Evolutionary conservation across 495 filamentous ascomycete species (phyloP).

Genomic region (Annulohypoxylon stygium): DNA sequence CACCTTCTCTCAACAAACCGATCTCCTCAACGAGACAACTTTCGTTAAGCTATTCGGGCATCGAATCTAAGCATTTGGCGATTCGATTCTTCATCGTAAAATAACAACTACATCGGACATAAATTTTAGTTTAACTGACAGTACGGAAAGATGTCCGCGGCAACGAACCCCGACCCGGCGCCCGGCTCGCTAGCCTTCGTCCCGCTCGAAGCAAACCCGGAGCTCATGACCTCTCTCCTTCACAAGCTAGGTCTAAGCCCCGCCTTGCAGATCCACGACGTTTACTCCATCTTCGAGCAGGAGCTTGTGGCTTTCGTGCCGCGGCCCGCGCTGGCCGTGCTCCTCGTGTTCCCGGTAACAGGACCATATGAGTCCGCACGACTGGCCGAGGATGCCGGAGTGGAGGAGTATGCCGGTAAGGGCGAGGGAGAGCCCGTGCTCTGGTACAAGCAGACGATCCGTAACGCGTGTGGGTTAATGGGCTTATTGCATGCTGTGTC

Average conservation of each 20-base stretch:
- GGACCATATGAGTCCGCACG: constrained; percentile 75
- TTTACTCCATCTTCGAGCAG: constrained; percentile 84
- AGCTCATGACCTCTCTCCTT: constrained; percentile 81
- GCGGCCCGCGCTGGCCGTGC: constrained; percentile 82
- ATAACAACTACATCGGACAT: background rate
- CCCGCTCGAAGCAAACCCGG: constrained; percentile 74
- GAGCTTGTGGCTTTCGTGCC: constrained; percentile 84
- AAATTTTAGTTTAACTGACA: too few species aligned
- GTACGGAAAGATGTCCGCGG: constrained; percentile 49
- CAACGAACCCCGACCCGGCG: constrained; percentile 52
- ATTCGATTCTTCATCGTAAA: background rate
- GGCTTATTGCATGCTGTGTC: constrained; percentile 81
- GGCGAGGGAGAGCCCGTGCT: constrained; percentile 65
- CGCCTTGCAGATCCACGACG: constrained; percentile 79
- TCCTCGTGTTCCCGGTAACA: constrained; percentile 88
- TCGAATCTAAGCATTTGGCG: background rate
- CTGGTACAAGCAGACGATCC: constrained; percentile 94
- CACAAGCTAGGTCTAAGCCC: constrained; percentile 79
- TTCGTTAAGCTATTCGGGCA: background rate
- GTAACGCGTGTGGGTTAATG: constrained; percentile 88
- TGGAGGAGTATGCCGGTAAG: constrained; percentile 51
- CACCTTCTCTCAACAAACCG: background rate
- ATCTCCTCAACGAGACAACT: background rate
- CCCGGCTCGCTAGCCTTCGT: constrained; percentile 58
- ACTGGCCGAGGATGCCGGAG: constrained; percentile 71